Evolutionary conservation across 257 asterid genomes (phyloP).

Genomic region (Parsonsia alboflavescens): DNA sequence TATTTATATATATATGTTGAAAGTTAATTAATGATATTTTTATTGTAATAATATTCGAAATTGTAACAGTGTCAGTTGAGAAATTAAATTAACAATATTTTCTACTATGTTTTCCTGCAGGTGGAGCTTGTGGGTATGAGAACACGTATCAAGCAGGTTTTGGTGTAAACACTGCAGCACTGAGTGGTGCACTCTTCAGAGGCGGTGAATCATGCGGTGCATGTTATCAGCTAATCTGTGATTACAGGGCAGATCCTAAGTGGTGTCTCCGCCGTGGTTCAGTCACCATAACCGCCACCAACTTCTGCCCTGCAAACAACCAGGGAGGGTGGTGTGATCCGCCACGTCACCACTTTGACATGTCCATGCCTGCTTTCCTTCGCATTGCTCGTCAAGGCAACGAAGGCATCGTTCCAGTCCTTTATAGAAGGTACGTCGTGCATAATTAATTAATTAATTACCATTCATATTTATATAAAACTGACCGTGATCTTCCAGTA

Average conservation of each 20-base stretch:
- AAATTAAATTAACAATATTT: too few relatives aligned
- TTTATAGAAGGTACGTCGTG: slow-evolving; percentile 49
- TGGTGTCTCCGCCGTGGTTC: slow-evolving; percentile 55
- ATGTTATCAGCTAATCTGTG: slow-evolving; percentile 50
- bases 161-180: slow-evolving; percentile 53
- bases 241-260: slow-evolving; percentile 29
- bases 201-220: slow-evolving; percentile 66
- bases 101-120: slow-evolving; percentile 18
- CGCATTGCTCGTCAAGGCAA: slow-evolving; percentile 56
- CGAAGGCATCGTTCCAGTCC: slow-evolving; percentile 58
- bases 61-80: too few relatives aligned
- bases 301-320: slow-evolving; percentile 67
- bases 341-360: slow-evolving; percentile 69
- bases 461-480: too few relatives aligned
- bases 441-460: too few relatives aligned
- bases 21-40: too few relatives aligned
- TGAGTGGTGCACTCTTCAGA: slow-evolving; percentile 53
- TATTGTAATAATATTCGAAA: too few relatives aligned
- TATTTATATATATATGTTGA: too few relatives aligned
- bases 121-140: slow-evolving; percentile 67
- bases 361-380: slow-evolving; percentile 67
- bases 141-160: slow-evolving; percentile 52
- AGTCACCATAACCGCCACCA: slow-evolving; percentile 58
- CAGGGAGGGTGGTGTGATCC: slow-evolving; percentile 78
- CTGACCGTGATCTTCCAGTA: too few relatives aligned